Evolutionary conservation across 2,329 filamentous ascomycete species (phyloP).

Genomic region (Cladophialophora immunda): DNA sequence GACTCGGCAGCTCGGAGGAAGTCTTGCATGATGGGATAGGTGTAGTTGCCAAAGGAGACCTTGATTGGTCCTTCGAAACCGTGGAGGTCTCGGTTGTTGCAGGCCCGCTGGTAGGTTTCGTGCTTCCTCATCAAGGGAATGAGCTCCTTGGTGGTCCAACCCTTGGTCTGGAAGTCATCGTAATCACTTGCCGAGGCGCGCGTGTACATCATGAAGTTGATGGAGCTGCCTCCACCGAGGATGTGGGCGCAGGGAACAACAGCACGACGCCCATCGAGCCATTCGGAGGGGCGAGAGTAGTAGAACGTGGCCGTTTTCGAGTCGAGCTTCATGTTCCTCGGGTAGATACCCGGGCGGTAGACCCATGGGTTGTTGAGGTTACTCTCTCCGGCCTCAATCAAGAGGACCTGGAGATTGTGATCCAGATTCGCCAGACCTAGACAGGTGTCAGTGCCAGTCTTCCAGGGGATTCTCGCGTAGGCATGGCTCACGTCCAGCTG

Average conservation of each 20-base stretch:
- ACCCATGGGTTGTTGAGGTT: constrained; percentile 82
- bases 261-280: constrained; percentile 74
- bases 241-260: constrained; percentile 79
- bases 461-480: not conserved
- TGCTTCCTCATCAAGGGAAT: constrained; percentile 82
- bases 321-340: constrained; percentile 78
- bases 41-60: constrained; percentile 82
- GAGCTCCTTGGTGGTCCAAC: constrained; percentile 80
- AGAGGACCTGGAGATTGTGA: constrained; percentile 74
- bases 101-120: constrained; percentile 76
- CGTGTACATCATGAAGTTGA: constrained; percentile 74
- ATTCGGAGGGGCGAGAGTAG: constrained; percentile 76
- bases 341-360: constrained; percentile 77
- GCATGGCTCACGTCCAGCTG: constrained; percentile 47
- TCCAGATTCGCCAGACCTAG: constrained; percentile 73
- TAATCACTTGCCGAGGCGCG: constrained; percentile 52
- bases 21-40: constrained; percentile 83
- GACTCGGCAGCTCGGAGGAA: constrained; percentile 77
- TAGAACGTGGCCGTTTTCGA: constrained; percentile 85
- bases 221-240: constrained; percentile 75
- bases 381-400: constrained; percentile 76
- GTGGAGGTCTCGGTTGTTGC: constrained; percentile 70
- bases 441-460: constrained; percentile 46
- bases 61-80: constrained; percentile 84
- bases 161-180: constrained; percentile 80